Evolutionary conservation across 2,329 filamentous ascomycete species (phyloP), one percentile per base, ranked within the genome.

Genomic region (Aureobasidium subglaciale): DNA sequence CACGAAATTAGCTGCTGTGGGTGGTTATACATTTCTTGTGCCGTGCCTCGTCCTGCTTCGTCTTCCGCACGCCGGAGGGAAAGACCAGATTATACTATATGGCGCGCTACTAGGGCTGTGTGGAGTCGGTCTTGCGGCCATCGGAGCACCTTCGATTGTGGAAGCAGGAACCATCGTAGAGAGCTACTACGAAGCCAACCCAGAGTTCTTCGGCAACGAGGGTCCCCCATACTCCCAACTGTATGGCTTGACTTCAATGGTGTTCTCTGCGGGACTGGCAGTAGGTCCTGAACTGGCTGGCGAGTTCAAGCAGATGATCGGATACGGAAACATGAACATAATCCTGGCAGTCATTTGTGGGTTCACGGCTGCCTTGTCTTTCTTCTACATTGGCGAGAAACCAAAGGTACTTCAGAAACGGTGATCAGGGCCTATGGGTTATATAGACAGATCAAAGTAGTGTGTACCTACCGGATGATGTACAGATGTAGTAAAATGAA

Each of bases 181-280:
- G 59, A 75, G 72, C 38, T 84, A 81, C 61, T 75, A 81, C 58
- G 71, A 75, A 42, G 75, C 75, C 1, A 85, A 84, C 56, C 72
- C 72, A 1, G 75, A 74, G 0, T 70, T 80, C 49, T 85, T 84
- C 60, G 78, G 80, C 0, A 67, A 71, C 1, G 71, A 78, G 4
- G 79, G 79, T 0, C 34, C 43, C 5, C 82, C 83, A 0, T 85
- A 85, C 63, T 83, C 82, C 2, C 84, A 86, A 66, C 71, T 86
- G 0, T 87, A 85, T 64, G 82, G 80, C 2, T 70, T 86, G 57
- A 84, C 81, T 61, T 81, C 77, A n/a, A 77, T 85, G 73, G 75
- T 82, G 0, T 86, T 83, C 65, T 79, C 78, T 58, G 68, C 73
- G 0, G 84, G 84, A 0, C 67, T 86, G 50, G 78, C 82, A 0